Conservation (phyloP, 495 filamentous ascomycete species). For the Parmelia sp. region DNA sequence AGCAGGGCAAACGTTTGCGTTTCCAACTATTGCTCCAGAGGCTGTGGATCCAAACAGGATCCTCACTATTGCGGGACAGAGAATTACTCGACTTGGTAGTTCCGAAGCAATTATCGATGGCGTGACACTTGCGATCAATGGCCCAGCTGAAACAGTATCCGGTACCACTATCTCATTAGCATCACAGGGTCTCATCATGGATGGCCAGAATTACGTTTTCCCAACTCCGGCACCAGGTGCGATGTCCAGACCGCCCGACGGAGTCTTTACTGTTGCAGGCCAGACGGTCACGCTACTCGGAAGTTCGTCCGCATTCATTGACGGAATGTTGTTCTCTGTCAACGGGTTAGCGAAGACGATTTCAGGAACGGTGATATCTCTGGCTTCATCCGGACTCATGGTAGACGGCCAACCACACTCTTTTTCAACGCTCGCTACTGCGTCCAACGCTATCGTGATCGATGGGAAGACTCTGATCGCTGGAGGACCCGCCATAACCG, state of each 20-base stretch:
- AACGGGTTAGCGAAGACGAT: slow-evolving; percentile 5
- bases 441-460: slow-evolving; percentile 2
- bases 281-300: neutral
- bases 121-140: neutral
- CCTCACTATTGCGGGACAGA: neutral
- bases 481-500: slow-evolving; percentile 9
- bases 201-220: neutral
- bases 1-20: neutral
- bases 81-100: neutral
- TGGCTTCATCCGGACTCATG: neutral
- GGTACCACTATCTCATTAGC: neutral
- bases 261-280: neutral
- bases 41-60: neutral
- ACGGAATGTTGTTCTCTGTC: neutral
- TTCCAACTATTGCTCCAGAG: neutral
- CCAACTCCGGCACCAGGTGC: neutral
- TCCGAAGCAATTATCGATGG: neutral
- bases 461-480: slow-evolving; percentile 14
- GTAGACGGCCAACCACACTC: neutral
- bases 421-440: neutral
- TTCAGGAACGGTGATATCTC: slow-evolving; percentile 6
- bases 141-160: neutral
- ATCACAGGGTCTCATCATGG: neutral
- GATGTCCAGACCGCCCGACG: neutral
- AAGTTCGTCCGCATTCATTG: slow-evolving; percentile 4